phyloP scores from a whole-genome alignment of 768 basidiomycete genomes.

The Strobilomyces dryophilus region DNA sequence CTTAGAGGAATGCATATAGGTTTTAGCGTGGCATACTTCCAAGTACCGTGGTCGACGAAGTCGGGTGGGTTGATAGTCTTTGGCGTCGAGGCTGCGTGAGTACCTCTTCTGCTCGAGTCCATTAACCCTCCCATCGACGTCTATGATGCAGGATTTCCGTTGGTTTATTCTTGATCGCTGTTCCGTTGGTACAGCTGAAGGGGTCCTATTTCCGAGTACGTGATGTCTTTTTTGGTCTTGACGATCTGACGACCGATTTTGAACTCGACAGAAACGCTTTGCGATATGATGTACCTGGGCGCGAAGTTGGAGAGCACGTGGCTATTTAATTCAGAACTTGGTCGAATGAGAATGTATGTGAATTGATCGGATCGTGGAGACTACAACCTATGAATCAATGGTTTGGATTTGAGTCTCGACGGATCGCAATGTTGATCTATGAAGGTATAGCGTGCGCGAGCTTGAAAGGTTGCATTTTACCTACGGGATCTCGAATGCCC shows the following conservation, averaged over 20 bases:
- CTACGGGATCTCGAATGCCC: too few relatives aligned
- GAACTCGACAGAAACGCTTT: conserved; percentile 18
- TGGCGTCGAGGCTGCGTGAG: conserved; percentile 38
- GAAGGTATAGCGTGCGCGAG: too few relatives aligned
- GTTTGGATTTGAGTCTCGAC: background rate
- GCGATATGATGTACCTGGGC: conserved; percentile 3
- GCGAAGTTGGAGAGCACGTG: background rate
- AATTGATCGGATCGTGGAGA: background rate
- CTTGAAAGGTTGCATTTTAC: too few relatives aligned
- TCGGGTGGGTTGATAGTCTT: conserved; percentile 33
- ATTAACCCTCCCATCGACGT: background rate
- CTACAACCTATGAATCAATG: background rate
- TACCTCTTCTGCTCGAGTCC: background rate
- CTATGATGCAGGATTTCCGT: conserved; percentile 24
- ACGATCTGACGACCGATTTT: background rate
- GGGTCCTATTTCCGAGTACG: conserved; percentile 34
- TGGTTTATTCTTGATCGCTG: conserved; percentile 34
- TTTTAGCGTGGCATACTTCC: conserved; percentile 39
- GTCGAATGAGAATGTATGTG: background rate
- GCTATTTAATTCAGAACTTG: background rate
- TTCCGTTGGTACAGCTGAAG: conserved; percentile 34
- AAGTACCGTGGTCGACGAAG: conserved; percentile 37
- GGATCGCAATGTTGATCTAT: background rate
- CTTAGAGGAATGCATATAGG: conserved; percentile 10
- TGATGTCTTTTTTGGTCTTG: background rate